These are phyloP conservation scores for Pseudonitzschia pungens DNA, from an alignment of 108 stramenopile species.

Conservation along the genomic window DNA sequence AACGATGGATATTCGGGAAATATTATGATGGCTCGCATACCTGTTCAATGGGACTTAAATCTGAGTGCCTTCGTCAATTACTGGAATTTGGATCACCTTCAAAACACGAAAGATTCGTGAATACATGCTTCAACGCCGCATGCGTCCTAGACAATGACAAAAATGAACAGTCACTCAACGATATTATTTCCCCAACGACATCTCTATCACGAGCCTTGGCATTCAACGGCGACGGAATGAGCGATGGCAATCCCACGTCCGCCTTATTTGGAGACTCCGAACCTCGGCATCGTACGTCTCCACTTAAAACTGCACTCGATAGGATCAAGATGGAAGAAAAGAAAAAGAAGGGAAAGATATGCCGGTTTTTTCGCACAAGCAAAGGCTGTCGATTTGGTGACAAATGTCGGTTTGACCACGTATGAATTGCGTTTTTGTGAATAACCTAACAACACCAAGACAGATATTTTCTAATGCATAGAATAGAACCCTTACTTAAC, in stretches of 20 bases:
- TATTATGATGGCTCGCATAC: not conserved
- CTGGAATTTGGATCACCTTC: constrained; percentile 10
- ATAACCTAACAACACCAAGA: not conserved
- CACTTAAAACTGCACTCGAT: not conserved
- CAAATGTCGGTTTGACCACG: constrained; percentile 13
- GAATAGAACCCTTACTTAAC: not conserved
- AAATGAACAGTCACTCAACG: not conserved
- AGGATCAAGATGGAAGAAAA: constrained; percentile 1
- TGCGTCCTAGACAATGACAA: not conserved
- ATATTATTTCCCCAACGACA: not conserved
- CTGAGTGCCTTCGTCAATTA: not conserved
- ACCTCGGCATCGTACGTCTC: constrained; percentile 1
- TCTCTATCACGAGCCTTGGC: constrained; percentile 3
- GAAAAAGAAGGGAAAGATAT: constrained; percentile 4
- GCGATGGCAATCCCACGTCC: not conserved
- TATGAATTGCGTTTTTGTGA: not conserved
- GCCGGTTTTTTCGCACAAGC: constrained; percentile 5
- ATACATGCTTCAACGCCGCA: not conserved
- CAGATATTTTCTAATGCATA: not conserved
- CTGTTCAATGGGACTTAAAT: not conserved
- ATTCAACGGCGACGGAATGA: not conserved
- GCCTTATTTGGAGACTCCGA: not conserved
- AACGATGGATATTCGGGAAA: constrained; percentile 13
- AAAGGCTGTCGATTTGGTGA: constrained; percentile 12
- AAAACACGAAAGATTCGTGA: not conserved